These are phyloP conservation scores for Talaromyces rugulosus DNA, from an alignment of 2,329 filamentous ascomycete genomes.

Conservation along the genomic window DNA sequence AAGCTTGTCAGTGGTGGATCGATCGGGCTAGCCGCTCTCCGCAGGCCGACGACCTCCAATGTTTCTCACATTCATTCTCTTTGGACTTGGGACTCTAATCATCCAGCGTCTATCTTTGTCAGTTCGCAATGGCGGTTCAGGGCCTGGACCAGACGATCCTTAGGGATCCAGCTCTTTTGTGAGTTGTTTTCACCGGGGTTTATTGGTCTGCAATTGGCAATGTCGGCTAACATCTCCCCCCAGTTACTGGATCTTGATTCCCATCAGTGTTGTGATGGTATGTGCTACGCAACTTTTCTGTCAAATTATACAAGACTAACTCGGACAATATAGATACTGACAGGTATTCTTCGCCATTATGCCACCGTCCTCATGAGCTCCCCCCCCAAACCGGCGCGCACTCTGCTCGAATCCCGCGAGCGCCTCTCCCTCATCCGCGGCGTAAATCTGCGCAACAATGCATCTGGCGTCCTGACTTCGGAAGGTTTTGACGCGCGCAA, in stretches of 20 bases:
- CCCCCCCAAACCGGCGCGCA: constrained; percentile 72
- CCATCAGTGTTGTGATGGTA: constrained; percentile 96
- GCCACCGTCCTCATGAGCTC: constrained; percentile 85
- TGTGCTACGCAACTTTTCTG: constrained; percentile 11
- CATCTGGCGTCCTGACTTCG: constrained; percentile 72
- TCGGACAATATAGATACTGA: constrained; percentile 63
- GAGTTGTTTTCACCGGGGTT: constrained; percentile 43
- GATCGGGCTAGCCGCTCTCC: background rate
- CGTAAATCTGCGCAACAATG: constrained; percentile 77
- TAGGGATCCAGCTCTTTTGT: constrained; percentile 98
- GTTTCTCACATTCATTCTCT: constrained; percentile 1
- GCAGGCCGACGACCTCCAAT: background rate
- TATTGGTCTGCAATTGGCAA: constrained; percentile 14
- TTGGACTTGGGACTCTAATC: constrained; percentile 13
- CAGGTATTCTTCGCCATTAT: constrained; percentile 93
- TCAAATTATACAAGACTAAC: background rate
- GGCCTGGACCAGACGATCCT: constrained; percentile 90
- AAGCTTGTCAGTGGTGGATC: constrained; percentile 29
- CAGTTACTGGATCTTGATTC: constrained; percentile 98
- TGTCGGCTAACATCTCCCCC: constrained; percentile 5
- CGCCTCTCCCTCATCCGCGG: constrained; percentile 80
- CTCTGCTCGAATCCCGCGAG: constrained; percentile 62
- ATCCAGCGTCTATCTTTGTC: background rate
- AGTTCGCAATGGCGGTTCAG: constrained; percentile 66
- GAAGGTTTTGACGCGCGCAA: constrained; percentile 76